These are phyloP conservation scores for Venturia pyrina DNA, from an alignment of 2,329 filamentous ascomycete species.

Conservation along the genomic window DNA sequence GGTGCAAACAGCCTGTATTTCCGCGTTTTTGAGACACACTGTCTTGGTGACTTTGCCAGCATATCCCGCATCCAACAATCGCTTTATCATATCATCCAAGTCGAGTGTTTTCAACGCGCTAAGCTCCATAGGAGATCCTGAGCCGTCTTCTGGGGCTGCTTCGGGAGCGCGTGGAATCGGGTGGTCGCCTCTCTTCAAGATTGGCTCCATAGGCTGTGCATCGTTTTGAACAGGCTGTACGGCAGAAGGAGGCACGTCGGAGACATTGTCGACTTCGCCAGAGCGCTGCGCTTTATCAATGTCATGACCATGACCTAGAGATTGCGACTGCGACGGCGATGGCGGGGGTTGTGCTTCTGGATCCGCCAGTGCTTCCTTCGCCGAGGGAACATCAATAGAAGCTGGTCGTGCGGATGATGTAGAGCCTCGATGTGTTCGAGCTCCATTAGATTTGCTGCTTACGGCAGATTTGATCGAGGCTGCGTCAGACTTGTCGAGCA, in stretches of 20 bases:
- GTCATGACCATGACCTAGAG: constrained; percentile 62
- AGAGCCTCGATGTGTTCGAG: constrained; percentile 26
- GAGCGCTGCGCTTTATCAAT: constrained; percentile 71
- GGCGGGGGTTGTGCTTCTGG: constrained; percentile 28
- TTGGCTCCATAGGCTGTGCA: constrained; percentile 73
- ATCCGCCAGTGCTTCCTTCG: constrained; percentile 23
- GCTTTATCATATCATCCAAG: constrained; percentile 93
- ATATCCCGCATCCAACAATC: constrained; percentile 88
- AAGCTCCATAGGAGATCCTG: constrained; percentile 61
- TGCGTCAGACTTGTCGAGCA: constrained; percentile 58
- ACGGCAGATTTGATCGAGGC: constrained; percentile 64
- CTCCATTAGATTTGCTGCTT: constrained; percentile 34
- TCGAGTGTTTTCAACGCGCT: constrained; percentile 86
- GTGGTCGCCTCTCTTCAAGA: constrained; percentile 72
- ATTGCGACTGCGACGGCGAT: constrained; percentile 81
- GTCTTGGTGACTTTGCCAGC: constrained; percentile 96
- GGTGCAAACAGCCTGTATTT: constrained; percentile 88
- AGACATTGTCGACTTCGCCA: constrained; percentile 90
- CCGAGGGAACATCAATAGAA: constrained; percentile 35
- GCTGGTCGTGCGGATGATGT: constrained; percentile 17
- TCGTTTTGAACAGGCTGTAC: constrained; percentile 41
- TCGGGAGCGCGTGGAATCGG: constrained; percentile 53
- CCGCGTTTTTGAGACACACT: constrained; percentile 93
- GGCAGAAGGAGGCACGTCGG: constrained; percentile 73
- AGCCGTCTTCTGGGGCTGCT: constrained; percentile 36